These are phyloP conservation scores for Auricularia sp. DNA, from an alignment of 768 basidiomycete genomes.

Conservation along the genomic window DNA sequence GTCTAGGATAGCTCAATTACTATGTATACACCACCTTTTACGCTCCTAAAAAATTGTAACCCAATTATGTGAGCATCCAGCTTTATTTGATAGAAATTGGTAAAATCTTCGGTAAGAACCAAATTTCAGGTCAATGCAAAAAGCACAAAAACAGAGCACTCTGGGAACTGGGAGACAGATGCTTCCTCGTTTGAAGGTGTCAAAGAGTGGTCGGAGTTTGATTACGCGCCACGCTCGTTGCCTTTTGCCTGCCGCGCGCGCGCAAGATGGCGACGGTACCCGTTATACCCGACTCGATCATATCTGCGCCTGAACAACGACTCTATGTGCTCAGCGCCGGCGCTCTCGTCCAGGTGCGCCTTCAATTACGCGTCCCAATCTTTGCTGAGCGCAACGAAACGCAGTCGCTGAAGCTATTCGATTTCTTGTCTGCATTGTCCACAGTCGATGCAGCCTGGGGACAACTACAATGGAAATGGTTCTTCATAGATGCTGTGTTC, in stretches of 20 bases:
- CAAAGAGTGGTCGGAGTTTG: neutral
- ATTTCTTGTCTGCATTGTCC: constrained; percentile 49
- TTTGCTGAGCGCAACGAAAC: constrained; percentile 4
- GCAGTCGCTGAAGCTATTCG: constrained; percentile 70
- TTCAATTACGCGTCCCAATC: constrained; percentile 2
- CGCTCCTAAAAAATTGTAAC: too few relatives aligned
- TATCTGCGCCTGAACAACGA: constrained; percentile 72
- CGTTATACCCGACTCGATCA: constrained; percentile 60
- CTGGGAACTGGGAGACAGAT: too few relatives aligned
- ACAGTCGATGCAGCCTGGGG: constrained; percentile 36
- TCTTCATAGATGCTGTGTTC: constrained; percentile 16
- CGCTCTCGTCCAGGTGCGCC: constrained; percentile 60
- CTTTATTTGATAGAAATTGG: too few relatives aligned
- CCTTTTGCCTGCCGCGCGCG: neutral
- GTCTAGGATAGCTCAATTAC: too few relatives aligned
- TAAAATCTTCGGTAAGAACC: too few relatives aligned
- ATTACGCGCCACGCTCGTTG: constrained; percentile 1
- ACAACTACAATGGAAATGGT: constrained; percentile 56
- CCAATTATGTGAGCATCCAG: too few relatives aligned
- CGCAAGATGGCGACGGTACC: constrained; percentile 19
- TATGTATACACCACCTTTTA: too few relatives aligned
- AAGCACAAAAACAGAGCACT: too few relatives aligned
- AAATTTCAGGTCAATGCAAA: too few relatives aligned
- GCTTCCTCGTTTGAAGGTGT: too few relatives aligned
- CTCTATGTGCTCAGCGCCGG: constrained; percentile 70